These are phyloP conservation scores for Tetracentron sinense DNA, from an alignment of 164 flowering plant genomes.

Conservation along the genomic window DNA sequence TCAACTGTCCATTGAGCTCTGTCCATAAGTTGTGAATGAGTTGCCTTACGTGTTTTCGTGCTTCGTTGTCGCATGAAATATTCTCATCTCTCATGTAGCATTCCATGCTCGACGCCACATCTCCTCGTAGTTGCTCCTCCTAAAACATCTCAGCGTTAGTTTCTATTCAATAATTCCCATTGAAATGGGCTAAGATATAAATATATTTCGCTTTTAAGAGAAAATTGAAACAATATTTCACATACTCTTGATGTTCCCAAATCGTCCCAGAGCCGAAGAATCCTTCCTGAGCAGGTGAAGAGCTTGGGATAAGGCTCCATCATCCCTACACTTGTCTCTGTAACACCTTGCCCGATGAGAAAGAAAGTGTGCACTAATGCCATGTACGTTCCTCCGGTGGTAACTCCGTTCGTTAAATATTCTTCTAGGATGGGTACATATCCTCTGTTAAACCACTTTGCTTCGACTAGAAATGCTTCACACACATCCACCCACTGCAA, in stretches of 20 bases:
- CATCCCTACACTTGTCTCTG: constrained; percentile 6
- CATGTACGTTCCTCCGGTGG: constrained; percentile 26
- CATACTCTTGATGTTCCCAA: constrained; percentile 32
- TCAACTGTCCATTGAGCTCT: constrained; percentile 22
- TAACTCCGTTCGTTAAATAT: constrained; percentile 28
- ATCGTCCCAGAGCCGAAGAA: constrained; percentile 37
- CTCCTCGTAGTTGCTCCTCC: constrained; percentile 39
- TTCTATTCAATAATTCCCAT: too few relatives aligned
- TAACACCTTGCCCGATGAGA: constrained; percentile 22
- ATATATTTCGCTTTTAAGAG: too few relatives aligned
- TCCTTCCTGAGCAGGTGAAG: constrained; percentile 18
- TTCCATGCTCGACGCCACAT: constrained; percentile 28
- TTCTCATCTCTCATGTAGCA: constrained; percentile 23
- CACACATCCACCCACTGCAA: constrained; percentile 48
- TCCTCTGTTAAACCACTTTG: constrained; percentile 45
- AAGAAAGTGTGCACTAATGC: constrained; percentile 32
- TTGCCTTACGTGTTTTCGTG: constrained; percentile 12
- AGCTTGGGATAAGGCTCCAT: constrained; percentile 21
- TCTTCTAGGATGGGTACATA: constrained; percentile 32
- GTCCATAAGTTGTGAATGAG: constrained; percentile 22
- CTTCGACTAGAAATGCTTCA: constrained; percentile 51
- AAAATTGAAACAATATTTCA: too few relatives aligned
- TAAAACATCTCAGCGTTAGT: too few relatives aligned
- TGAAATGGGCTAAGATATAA: too few relatives aligned
- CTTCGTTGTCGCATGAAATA: constrained; percentile 13